Base-by-base conservation (phyloP, 2,329 filamentous ascomycete genomes). In the Arthrobotrys pseudoclavata region DNA sequence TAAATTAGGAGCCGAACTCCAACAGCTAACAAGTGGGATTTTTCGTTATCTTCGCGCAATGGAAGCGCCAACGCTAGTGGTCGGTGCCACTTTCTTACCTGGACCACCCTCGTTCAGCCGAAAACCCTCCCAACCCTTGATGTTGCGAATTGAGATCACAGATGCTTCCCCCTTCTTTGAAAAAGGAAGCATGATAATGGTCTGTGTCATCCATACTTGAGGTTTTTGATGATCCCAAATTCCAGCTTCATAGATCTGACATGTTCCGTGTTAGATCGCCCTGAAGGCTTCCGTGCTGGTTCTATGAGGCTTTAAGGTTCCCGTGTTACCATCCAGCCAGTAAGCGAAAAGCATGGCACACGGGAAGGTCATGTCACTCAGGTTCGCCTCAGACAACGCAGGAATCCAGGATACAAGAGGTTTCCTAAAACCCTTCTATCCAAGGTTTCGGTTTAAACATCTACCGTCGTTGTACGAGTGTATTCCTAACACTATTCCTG, bases 271-370 rank as follows among this genome's bases (percentile, higher is more conserved):
- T 55, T 69, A 24, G 42, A 47, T 40, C 18, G 55, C 57, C 57
- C 31, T 26, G 24, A 45, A 13, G 20, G 6, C 47, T 69, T 55
- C 50, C 53, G 15, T 57, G 29, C 52, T 37, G 24, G 26, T 29
- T 29, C 5, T 18, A 7, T 37, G 48, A 66, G 37, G 26, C 15
- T 45, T 63, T 57, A 53, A 40, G 63, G 45, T 70, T 70, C 34
- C 29, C 50, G 67, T 63, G 26, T 42, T 40, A 53, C 63, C 47
- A 40, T 52, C 66, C 34, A 48, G 31, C 67, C 48, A 66, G 60
- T 55, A 72, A 72, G 69, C 69, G 69, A 66, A 42, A 60, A 72
- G 50, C 60, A 47, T 66, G 61, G 48, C 64, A 55, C 57, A 55
- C 57, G 60, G 31, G 18, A 50, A 60, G 48, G 10, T 57, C 64